Evolutionary conservation across 345 rosid genomes (phyloP), one percentile per base, ranked within the genome.

Genomic region (Mangifera indica): DNA sequence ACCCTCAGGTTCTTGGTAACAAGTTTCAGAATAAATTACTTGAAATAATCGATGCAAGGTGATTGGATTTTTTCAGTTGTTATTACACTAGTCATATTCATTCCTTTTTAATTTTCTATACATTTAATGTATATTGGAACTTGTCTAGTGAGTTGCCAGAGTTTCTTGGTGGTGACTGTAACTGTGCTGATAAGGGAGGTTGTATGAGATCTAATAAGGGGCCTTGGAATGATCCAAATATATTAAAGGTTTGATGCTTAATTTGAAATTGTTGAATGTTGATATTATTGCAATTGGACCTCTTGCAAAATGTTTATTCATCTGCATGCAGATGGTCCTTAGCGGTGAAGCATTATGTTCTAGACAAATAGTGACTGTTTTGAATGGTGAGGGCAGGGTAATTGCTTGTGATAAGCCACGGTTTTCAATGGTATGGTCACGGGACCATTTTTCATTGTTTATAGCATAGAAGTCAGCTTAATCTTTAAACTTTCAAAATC

Each of bases 131-230:
- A 64, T 54, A 74, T 65, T 75, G 72, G 82, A 65, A 63, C 72
- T 42, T 75, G 66, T 80, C 76, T 83, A 93, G 99, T 75, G 94
- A 96, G 85, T 79, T 96, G 85, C 99, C 99, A 10, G 92, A 93
- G 46, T 93, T 93, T 84, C 84, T 96, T 55, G 99, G 99, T 66
- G 99, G 98, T 66, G 76, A 72, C 57, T 96, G 99, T 79, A 87
- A 83, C 63, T 96, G 98, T 79, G 88, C 88, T 15, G 87, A 87
- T 81, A 81, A 78, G 78, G 98, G 97, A 59, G 98, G 97, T 75
- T 96, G 99, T 76, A 85, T 96, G 94, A 82, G 85, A 77, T 96
- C 97, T 10, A 93, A 96, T 74, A 96, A 87, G 80, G 99, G 98
- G 32, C 99, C 99, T n/a, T 93, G 99, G 99, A 86, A 88, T 66